Base-by-base conservation (phyloP, 1,139 yeast species). In the Pichia sp. region DNA sequence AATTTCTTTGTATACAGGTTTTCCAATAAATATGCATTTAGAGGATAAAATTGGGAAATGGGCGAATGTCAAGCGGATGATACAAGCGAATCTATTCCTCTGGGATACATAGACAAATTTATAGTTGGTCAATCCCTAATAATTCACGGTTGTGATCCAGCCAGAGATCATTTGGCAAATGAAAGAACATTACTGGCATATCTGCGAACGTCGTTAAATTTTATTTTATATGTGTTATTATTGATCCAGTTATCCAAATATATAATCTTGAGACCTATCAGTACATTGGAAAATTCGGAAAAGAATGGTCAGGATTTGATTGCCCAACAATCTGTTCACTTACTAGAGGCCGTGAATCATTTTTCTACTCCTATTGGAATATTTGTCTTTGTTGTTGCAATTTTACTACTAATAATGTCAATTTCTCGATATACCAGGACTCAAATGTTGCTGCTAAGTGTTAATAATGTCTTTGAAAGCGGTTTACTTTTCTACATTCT, bases 101-200 rank as follows among this genome's bases (percentile, higher is more conserved):
- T 16, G 23, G 23, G 23, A 16, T 16, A 16, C 2, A 16, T 16
- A 16, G 23, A 16, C 23, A 16, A 16, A 16, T 16, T 16, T 16
- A 16, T 16, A 16, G 23, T 16, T 16, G 23, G 23, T 16, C 23
- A 16, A 16, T 16, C 23, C 23, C 23, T 16, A 16, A 16, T 16
- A 16, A 16, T 16, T 16, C 23, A 16, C 23, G 23, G 23, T 16
- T 16, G 23, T 16, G 23, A 16, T 16, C 23, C 23, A 16, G 23
- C 62, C 2, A 46, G 64, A 43, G 63, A 55, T 42, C 60, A 59
- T 42, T 42, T 85, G 62, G 90, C 95, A 23, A 84, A 83, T 58
- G 95, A 85, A 58, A 67, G 95, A 48, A 85, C 94, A 0, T 79
- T 78, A 48, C 65, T 85, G 11, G 92, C 94, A 0, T 85, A 90